Conservation (phyloP, 2,329 filamentous ascomycete genomes). For the Coniochaeta sp. region DNA sequence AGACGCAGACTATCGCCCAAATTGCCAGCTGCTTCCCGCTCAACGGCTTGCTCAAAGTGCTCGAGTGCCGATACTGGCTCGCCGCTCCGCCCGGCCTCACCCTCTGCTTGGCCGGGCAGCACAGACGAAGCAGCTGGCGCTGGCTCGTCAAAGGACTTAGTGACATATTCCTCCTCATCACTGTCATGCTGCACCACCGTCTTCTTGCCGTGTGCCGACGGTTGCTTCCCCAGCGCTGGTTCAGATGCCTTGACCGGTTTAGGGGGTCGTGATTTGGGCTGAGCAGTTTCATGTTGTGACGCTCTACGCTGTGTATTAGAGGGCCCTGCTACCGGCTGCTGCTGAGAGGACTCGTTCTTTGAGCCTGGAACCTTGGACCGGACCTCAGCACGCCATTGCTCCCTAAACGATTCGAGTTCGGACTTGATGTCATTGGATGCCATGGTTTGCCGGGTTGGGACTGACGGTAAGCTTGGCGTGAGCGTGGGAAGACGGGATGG, state of each 20-base stretch:
- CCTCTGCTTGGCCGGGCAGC: constrained; percentile 14
- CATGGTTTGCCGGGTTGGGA: constrained; percentile 14
- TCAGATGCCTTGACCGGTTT: not conserved
- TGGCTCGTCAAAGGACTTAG: constrained; percentile 27
- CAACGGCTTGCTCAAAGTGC: constrained; percentile 86
- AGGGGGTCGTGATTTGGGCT: constrained; percentile 5
- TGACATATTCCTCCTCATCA: constrained; percentile 26
- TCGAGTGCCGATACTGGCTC: constrained; percentile 74
- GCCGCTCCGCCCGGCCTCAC: constrained; percentile 13
- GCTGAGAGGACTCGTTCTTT: constrained; percentile 11
- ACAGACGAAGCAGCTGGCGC: constrained; percentile 8
- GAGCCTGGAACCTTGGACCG: constrained; percentile 26
- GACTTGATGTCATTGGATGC: constrained; percentile 40
- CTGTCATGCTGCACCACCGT: constrained; percentile 13
- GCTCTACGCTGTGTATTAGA: constrained; percentile 9
- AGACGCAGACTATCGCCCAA: constrained; percentile 82
- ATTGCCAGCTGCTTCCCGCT: constrained; percentile 77
- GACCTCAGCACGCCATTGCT: constrained; percentile 81
- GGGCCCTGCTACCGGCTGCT: constrained; percentile 18
- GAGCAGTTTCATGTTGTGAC: not conserved
- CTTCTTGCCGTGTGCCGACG: constrained; percentile 14
- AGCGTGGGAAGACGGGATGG: not conserved
- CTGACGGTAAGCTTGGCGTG: not conserved
- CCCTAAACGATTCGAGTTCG: constrained; percentile 80
- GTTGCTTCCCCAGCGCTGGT: constrained; percentile 8